Evolutionary conservation across 2,329 filamentous ascomycete species (phyloP), one percentile per base, ranked within the genome.

Genomic region (Zarea fungicola): DNA sequence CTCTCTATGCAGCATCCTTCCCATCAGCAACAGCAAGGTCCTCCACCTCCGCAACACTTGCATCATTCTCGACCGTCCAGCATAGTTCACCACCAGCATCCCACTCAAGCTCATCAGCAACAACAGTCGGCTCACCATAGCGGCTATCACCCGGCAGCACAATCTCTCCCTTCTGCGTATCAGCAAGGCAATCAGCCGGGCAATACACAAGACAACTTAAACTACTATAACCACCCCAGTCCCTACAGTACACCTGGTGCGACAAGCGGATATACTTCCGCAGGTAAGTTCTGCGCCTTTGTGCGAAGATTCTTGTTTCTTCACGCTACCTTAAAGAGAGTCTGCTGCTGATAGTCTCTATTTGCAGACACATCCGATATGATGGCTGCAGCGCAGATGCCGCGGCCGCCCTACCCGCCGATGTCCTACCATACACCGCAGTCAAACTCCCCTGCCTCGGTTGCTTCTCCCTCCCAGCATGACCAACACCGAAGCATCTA

Each of bases 381-480:
- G 74, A 85, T 81, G 77, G 85, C 84, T 70, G 76, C 80, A 60
- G 72, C 72, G 54, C 71, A 75, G 63, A 78, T 83, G 87, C 86
- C 89, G 68, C 81, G 85, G 67, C 81, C 84, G 59, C 80, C 84
- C 40, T 96, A 95, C 65, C 91, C 91, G 58, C 89, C 89, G 52
- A 95, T 96, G 64, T 78, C 77, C 26, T 96, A 96, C 66, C 89
- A 96, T 68, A 95, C 91, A 16, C 90, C 91, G 48, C 91, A 96
- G 72, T 95, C 91, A 49, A 95, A 92, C 69, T 96, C 92, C 48
- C 92, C 92, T 42, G 89, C 89, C 32, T 95, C 91, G 43, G 91
- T 96, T 60, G 87, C 91, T 55, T 96, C 92, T 28, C 85, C 89
- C 19, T 89, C 90, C 50, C 80, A 83, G 49, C 90, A 96, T 69